Evolutionary conservation across 306 rosid species (phyloP).

Genomic region (Hippophae tibetana): DNA sequence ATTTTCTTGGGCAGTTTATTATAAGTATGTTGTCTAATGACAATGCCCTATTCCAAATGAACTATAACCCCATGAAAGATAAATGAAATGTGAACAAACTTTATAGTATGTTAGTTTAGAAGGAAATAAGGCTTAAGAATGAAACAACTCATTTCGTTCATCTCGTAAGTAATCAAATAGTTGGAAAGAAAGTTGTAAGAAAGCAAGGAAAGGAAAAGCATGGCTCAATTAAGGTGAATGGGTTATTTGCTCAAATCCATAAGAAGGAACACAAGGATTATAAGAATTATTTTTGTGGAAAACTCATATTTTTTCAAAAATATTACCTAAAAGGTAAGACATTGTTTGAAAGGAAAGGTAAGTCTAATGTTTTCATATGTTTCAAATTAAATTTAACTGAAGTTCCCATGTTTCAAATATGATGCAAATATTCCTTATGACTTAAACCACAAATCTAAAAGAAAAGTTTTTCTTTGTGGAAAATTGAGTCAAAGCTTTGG

Average conservation of each 20-base stretch:
- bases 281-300: not conserved
- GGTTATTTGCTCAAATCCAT: not conserved
- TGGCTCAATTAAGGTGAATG: not conserved
- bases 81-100: not conserved
- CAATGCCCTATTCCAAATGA: not conserved
- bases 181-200: too few species aligned
- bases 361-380: not conserved
- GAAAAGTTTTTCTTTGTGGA: not conserved
- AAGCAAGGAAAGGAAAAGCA: not conserved
- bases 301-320: not conserved
- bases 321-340: too few species aligned
- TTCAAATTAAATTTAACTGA: not conserved
- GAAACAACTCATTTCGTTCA: not conserved
- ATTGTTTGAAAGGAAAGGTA: too few species aligned
- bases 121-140: not conserved
- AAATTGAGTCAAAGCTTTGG: not conserved
- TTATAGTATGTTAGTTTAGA: not conserved
- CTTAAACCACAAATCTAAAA: not conserved
- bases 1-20: not conserved
- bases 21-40: not conserved
- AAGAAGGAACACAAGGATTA: not conserved
- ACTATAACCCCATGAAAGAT: not conserved
- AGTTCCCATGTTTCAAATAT: not conserved
- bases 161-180: not conserved
- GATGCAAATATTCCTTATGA: not conserved